Percentiles rank a stretch among this genome's conserved stretches.
phyloP scores from a whole-genome alignment of 139 green algal species.

The Protoeuglena noctilucae region DNA sequence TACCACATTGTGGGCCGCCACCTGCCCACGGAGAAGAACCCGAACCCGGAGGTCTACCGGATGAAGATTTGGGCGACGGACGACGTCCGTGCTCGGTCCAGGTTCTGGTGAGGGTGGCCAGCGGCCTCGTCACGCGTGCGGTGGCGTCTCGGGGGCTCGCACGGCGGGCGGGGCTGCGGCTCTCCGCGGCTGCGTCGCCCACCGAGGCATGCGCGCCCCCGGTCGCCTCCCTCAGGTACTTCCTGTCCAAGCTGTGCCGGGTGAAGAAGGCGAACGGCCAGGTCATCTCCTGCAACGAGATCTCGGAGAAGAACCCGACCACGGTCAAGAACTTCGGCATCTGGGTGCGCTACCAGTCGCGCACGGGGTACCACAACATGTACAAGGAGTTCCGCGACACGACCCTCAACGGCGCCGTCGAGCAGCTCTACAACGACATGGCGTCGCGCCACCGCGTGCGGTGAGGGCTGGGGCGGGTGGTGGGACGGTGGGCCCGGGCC shows the following conservation, averaged over 20 bases:
- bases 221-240: slow-evolving; percentile 85
- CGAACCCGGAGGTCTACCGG: slow-evolving; percentile 80
- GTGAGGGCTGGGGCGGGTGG: too few species aligned
- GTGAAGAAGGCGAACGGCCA: slow-evolving; percentile 99
- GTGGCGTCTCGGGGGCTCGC: too few species aligned
- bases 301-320: slow-evolving; percentile 90
- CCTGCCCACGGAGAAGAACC: slow-evolving; percentile 69
- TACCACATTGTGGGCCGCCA: slow-evolving; percentile 98
- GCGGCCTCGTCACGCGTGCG: too few species aligned
- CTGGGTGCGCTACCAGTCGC: slow-evolving; percentile 93
- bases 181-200: too few species aligned
- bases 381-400: slow-evolving; percentile 99
- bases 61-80: slow-evolving; percentile 99
- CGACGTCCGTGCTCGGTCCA: slow-evolving; percentile 76
- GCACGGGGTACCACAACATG: slow-evolving; percentile 90
- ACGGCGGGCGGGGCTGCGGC: too few species aligned
- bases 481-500: too few species aligned
- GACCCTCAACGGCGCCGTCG: slow-evolving; percentile 93
- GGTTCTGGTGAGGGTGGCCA: slow-evolving; percentile 98
- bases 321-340: slow-evolving; percentile 98
- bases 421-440: slow-evolving; percentile 96
- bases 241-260: slow-evolving; percentile 80
- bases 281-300: slow-evolving; percentile 92
- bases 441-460: slow-evolving; percentile 84
- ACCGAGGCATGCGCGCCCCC: too few species aligned